phyloP scores from a whole-genome alignment of 345 rosid genomes.

The Psidium guajava region DNA sequence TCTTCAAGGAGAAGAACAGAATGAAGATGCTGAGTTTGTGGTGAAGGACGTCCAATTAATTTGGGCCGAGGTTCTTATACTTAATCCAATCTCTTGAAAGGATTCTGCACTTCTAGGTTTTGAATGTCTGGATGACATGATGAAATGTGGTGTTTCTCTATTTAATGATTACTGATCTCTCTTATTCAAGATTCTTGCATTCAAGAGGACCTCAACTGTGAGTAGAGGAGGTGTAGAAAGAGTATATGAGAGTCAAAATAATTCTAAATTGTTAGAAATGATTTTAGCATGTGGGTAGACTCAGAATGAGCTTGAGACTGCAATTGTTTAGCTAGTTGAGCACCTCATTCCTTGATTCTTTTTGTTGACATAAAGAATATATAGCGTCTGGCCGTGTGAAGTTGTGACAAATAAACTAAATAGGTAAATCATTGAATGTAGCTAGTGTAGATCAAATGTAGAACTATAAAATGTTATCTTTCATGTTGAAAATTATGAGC shows the following conservation, averaged over 20 bases:
- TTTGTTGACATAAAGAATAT: neutral
- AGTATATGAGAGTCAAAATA: neutral
- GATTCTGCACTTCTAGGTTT: neutral
- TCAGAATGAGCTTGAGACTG: neutral
- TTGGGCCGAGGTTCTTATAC: slow-evolving; percentile 52
- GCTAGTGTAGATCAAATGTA: neutral
- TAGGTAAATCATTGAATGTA: neutral
- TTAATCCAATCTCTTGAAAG: neutral
- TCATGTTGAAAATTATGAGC: neutral
- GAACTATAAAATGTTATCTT: neutral
- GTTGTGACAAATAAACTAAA: neutral
- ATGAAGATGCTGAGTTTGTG: slow-evolving; percentile 37
- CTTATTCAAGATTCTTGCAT: neutral
- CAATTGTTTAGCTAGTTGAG: neutral
- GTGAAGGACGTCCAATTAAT: slow-evolving; percentile 71
- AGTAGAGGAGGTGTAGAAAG: neutral
- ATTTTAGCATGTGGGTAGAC: neutral
- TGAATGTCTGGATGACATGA: neutral
- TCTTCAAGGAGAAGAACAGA: slow-evolving; percentile 64
- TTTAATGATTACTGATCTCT: neutral
- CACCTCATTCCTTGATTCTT: neutral
- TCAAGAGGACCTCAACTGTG: neutral
- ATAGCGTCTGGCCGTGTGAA: neutral
- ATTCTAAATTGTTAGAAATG: neutral
- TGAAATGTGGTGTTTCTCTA: neutral